These are phyloP conservation scores for Zasmidium cellare DNA, from an alignment of 2,329 filamentous ascomycete genomes.

Conservation along the genomic window DNA sequence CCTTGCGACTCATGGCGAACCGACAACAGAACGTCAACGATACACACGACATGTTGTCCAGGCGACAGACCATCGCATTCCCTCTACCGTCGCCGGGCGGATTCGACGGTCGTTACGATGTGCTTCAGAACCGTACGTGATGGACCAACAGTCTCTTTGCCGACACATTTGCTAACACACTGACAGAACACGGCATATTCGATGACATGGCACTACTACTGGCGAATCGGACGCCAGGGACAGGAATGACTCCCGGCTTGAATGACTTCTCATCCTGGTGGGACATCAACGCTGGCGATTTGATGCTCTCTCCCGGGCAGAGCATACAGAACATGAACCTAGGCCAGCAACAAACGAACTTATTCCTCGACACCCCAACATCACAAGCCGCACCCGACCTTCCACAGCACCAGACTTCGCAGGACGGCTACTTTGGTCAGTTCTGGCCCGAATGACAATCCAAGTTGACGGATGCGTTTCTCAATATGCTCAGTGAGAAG, in stretches of 20 bases:
- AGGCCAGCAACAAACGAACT: neutral
- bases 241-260: neutral
- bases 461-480: neutral
- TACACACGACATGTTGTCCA: neutral
- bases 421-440: neutral
- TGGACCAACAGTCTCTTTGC: too few relatives aligned
- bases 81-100: neutral
- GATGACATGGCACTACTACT: conserved; percentile 8
- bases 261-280: neutral
- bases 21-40: neutral
- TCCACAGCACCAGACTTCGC: neutral
- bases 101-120: neutral
- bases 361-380: neutral
- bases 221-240: neutral
- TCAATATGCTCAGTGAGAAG: neutral
- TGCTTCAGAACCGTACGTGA: neutral
- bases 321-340: neutral
- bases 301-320: neutral
- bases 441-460: neutral
- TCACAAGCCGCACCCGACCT: neutral
- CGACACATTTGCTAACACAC: neutral
- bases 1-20: neutral
- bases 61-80: conserved; percentile 5
- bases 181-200: conserved; percentile 2
- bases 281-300: neutral